Base-by-base conservation (phyloP, 192 early-diverging fungal genomes). In the Podila epicladia region DNA sequence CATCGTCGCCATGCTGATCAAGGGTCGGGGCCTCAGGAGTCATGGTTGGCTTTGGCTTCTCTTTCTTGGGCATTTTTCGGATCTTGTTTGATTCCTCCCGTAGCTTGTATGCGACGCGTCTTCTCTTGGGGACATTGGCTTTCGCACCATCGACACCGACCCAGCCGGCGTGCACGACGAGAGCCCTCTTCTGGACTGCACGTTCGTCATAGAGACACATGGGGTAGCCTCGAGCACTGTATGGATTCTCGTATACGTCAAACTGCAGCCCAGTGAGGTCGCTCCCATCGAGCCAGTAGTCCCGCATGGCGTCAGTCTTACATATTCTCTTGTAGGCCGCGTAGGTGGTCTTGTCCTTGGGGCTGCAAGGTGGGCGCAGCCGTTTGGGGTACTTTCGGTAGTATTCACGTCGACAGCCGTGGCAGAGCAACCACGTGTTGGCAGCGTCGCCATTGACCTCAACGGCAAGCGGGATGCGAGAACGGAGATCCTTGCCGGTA, bases 381-480 rank as follows among this genome's bases (percentile, higher is more conserved):
- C 11, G 9, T 11, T 41, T 9, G 11, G 38, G 38, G 38, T 9
- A 11, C 38, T 9, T 12, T 9, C 38, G 38, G 38, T 41, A 41
- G 38, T 41, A 41, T 9, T 41, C 38, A 9, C 38, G 38, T 58
- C 55, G 26, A 5, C 55, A 58, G 55, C 26, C n/a, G 7, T 28
- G 55, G n/a, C 55, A 58, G n/a, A 19, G n/a, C 55, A n/a, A 6
- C 26, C 55, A 26, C 20, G 22, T 28, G 26, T n/a, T 58, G 9
- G 55, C 9, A 22, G 6, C 55, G n/a, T 28, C 1, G 38, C 24
- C 41, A 3, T 9, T 45, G 38, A 65, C 19, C 37, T 26, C 26
- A 17, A 75, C 51, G 9, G 73, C 65, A 11, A 75, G 17, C 1
- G 73, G 73, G 66, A 75, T 67, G 6, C 62, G 35, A 3, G 73